Base-by-base conservation (phyloP, 371 early-diverging fungal species). In the Zychaea mexicana region DNA sequence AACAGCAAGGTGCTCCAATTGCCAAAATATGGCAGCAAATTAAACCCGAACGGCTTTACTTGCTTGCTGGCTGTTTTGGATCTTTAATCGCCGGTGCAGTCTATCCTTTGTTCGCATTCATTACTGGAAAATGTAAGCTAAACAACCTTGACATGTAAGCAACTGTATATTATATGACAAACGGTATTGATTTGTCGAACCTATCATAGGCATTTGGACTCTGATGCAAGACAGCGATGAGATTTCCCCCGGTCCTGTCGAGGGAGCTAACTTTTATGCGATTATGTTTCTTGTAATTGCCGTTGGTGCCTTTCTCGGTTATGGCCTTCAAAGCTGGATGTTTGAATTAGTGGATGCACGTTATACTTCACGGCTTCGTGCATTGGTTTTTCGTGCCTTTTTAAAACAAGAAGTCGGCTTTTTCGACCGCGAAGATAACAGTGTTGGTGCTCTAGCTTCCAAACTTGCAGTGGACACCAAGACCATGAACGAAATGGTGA, bases 371-470 rank as follows among this genome's bases (percentile, higher is more conserved):
- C 83, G 90, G 49, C 68, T 92, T 39, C 81, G 92, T 52, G 76
- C 70, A 36, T 59, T 67, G 42, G 65, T 83, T 12, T 92, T 92
- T 79, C 71, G 80, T 24, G 78, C 87, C 19, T 78, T 88, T 46
- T 76, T 92, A 69, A 69, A 76, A 21, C 97, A 96, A 81, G 95
- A 96, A 66, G 87, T 96, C 62, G 90, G 82, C 7, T 97, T 84
- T 74, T 97, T 91, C 74, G 98, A 97, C 74, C 80, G 86, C 27
- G 90, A 90, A 32, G 86, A 88, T 52, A 88, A 97, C 77, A 86
- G 82, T 36, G 88, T 91, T 21, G 97, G 98, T 61, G 91, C 90
- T 22, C 77, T 97, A 42, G 89, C 94, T 0, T 79, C 94, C 13
- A 87, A 90, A 42, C 84, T 97, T 39, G 88, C 95, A 17, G 86